Evolutionary conservation across 805 yeast genomes (phyloP).

Genomic region (Ogataea neopini): DNA sequence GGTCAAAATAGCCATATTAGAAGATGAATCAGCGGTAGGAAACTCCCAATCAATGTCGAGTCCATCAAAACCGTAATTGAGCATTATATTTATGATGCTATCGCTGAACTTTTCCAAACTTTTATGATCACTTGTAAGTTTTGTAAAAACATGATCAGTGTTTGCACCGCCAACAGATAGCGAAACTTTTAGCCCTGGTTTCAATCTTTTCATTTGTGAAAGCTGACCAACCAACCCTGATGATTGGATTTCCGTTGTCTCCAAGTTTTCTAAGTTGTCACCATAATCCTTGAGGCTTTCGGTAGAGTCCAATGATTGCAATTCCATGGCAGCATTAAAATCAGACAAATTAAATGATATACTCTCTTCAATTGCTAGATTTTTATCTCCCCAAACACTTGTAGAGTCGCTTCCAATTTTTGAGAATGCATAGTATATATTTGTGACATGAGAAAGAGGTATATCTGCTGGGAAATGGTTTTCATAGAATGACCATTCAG

Average conservation of each 20-base stretch:
- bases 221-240: constrained; percentile 35
- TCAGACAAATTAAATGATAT: constrained; percentile 17
- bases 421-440: constrained; percentile 78
- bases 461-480: constrained; percentile 61
- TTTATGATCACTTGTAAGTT: constrained; percentile 25
- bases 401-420: constrained; percentile 54
- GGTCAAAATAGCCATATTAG: constrained; percentile 45
- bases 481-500: constrained; percentile 72
- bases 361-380: constrained; percentile 57
- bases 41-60: constrained; percentile 96
- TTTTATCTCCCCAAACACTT: constrained; percentile 51
- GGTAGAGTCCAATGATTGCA: not conserved
- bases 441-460: constrained; percentile 57
- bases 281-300: not conserved
- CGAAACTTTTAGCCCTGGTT: constrained; percentile 48
- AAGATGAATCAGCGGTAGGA: constrained; percentile 56
- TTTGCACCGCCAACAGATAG: constrained; percentile 87
- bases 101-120: constrained; percentile 48
- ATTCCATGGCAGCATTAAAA: not conserved
- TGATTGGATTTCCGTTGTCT: constrained; percentile 9
- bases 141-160: constrained; percentile 43
- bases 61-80: constrained; percentile 76
- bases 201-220: constrained; percentile 26
- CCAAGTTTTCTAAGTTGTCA: constrained; percentile 4
- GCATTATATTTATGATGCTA: constrained; percentile 49